Evolutionary conservation across 2,329 filamentous ascomycete species (phyloP).

Genomic region (Magnaporthiopsis rhizophila): DNA sequence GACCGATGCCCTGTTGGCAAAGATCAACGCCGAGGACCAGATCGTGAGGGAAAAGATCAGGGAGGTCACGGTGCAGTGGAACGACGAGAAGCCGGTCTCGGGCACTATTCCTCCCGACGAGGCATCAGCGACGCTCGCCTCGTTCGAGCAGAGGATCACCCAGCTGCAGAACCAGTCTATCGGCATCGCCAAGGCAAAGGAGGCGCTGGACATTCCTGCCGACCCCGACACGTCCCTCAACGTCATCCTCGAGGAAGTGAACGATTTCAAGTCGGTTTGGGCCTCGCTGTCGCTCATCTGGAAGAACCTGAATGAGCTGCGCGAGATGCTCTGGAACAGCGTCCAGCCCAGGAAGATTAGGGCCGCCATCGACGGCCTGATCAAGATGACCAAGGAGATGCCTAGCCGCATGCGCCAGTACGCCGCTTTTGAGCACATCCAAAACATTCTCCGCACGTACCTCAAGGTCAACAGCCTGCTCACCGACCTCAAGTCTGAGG

Average conservation of each 20-base stretch:
- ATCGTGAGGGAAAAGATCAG: conserved; percentile 81
- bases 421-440: conserved; percentile 98
- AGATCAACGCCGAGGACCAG: conserved; percentile 90
- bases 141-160: conserved; percentile 79
- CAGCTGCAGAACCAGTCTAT: conserved; percentile 80
- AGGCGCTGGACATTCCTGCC: conserved; percentile 83
- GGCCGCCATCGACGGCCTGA: conserved; percentile 77
- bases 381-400: conserved; percentile 99
- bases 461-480: conserved; percentile 87
- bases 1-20: conserved; percentile 86
- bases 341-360: conserved; percentile 92
- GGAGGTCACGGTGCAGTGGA: conserved; percentile 82
- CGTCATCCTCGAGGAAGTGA: conserved; percentile 88
- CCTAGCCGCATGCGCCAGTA: conserved; percentile 98
- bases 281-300: conserved; percentile 91
- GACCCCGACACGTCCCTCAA: conserved; percentile 72
- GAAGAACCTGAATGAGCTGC: conserved; percentile 89
- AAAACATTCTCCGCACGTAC: conserved; percentile 78
- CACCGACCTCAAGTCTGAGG: conserved; percentile 88
- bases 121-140: conserved; percentile 71
- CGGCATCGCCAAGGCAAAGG: conserved; percentile 94
- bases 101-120: conserved; percentile 86
- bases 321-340: conserved; percentile 89
- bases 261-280: conserved; percentile 99
- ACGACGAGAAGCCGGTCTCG: conserved; percentile 93